These are phyloP conservation scores for Ganoderma resinaceum DNA, from an alignment of 1,284 basidiomycete genomes.

Conservation along the genomic window DNA sequence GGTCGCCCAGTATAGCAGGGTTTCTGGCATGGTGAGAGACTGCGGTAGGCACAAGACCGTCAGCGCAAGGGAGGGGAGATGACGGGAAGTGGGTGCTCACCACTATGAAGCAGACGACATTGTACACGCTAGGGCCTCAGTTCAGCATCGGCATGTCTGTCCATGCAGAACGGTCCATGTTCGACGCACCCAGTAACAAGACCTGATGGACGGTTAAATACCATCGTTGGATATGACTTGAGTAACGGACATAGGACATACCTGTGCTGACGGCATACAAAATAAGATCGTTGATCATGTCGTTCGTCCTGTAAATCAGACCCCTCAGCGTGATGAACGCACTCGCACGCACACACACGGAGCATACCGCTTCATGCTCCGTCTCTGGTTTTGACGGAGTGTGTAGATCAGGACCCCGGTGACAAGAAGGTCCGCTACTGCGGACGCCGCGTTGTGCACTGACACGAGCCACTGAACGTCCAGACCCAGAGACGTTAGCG, in stretches of 20 bases:
- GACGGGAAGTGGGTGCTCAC: not conserved
- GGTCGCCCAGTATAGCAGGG: conserved; percentile 9
- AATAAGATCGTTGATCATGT: conserved; percentile 7
- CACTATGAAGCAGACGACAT: conserved; percentile 13
- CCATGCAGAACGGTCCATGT: no score
- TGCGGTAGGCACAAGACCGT: not conserved
- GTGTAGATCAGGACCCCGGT: conserved; percentile 11
- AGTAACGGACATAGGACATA: not conserved
- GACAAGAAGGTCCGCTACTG: conserved; percentile 10
- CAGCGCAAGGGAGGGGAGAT: not conserved
- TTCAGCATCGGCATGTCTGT: not conserved
- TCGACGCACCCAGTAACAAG: conserved; percentile 4
- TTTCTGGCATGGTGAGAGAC: conserved; percentile 7
- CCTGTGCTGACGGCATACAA: conserved; percentile 14
- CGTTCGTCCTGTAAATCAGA: conserved; percentile 9
- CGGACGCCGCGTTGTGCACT: conserved; percentile 10
- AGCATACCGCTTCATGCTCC: conserved; percentile 5
- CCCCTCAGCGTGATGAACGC: not conserved
- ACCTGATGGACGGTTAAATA: not conserved
- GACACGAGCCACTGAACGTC: conserved; percentile 7
- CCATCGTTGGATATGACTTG: not conserved
- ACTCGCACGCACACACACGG: not conserved
- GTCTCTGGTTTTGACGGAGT: conserved; percentile 5
- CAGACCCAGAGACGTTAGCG: not conserved
- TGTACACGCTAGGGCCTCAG: conserved; percentile 5